phyloP scores from a whole-genome alignment of 208 protist genomes.

The Strigomonas oncopelti region DNA sequence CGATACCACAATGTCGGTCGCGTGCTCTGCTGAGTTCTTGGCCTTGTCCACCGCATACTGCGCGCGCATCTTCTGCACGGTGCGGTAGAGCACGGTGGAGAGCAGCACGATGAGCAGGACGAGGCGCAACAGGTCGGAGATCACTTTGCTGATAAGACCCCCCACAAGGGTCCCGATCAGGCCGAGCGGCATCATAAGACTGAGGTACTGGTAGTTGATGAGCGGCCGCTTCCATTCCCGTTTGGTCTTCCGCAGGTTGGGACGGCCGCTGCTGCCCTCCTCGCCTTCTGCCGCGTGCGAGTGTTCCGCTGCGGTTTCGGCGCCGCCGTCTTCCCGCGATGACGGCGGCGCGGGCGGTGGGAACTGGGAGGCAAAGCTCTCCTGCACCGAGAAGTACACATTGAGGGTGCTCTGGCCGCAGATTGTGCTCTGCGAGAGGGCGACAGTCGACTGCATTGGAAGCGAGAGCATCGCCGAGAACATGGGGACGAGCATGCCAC shows the following conservation, averaged over 20 bases:
- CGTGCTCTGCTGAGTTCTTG: conserved; percentile 8
- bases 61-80: conserved; percentile 48
- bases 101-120: conserved; percentile 71
- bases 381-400: conserved; percentile 51
- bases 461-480: conserved; percentile 49
- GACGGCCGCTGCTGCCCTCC: no score
- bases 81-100: conserved; percentile 53
- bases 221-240: conserved; percentile 52
- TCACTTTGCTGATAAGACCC: conserved; percentile 67
- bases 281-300: neutral
- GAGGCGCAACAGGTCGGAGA: conserved; percentile 74
- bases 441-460: conserved; percentile 62
- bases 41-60: conserved; percentile 59
- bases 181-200: conserved; percentile 66
- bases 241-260: neutral
- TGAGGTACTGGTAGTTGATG: conserved; percentile 86
- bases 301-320: no score
- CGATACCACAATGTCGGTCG: conserved; percentile 22
- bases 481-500: conserved; percentile 83
- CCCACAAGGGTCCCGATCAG: conserved; percentile 72
- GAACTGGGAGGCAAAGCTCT: conserved; percentile 41
- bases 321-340: no score
- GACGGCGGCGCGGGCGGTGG: neutral
- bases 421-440: conserved; percentile 82
- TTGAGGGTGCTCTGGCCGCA: conserved; percentile 81